Evolutionary conservation across 1,139 yeast genomes (phyloP).

Genomic region (Kodamaea sp.): DNA sequence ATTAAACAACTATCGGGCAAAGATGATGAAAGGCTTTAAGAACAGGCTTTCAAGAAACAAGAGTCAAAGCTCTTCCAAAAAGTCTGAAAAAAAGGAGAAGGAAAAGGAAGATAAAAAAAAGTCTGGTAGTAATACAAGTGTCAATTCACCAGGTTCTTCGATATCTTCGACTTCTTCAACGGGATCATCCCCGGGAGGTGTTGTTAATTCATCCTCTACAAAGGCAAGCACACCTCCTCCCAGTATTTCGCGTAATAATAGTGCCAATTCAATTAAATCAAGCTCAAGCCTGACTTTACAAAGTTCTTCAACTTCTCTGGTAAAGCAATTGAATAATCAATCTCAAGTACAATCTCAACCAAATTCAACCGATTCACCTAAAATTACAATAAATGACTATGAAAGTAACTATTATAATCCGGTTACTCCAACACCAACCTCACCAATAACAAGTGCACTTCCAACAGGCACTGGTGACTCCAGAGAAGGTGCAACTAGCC

Average conservation of each 20-base stretch:
- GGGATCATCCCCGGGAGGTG: constrained; percentile 4
- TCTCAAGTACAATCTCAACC: too few relatives aligned
- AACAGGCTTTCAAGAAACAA: constrained; percentile 47
- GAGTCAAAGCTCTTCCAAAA: constrained; percentile 37
- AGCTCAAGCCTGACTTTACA: constrained; percentile 5
- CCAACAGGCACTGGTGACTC: constrained; percentile 3
- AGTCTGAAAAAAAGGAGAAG: constrained; percentile 32
- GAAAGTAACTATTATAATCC: constrained; percentile 20
- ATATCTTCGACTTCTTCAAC: constrained; percentile 12
- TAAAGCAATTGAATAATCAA: neutral
- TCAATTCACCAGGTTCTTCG: constrained; percentile 8
- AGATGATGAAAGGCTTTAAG: constrained; percentile 52
- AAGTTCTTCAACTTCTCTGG: constrained; percentile 1
- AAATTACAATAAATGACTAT: constrained; percentile 24
- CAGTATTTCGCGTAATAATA: constrained; percentile 33
- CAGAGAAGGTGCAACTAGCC: constrained; percentile 3
- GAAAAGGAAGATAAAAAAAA: constrained; percentile 16
- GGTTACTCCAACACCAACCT: constrained; percentile 32
- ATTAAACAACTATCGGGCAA: constrained; percentile 10
- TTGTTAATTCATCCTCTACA: constrained; percentile 6
- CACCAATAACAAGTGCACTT: constrained; percentile 21
- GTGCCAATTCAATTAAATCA: constrained; percentile 29
- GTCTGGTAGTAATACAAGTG: neutral
- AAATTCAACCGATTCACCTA: constrained; percentile 21
- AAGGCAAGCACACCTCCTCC: constrained; percentile 26